These are phyloP conservation scores for Yueomyces sinensis DNA, from an alignment of 805 yeast genomes.

Conservation along the genomic window DNA sequence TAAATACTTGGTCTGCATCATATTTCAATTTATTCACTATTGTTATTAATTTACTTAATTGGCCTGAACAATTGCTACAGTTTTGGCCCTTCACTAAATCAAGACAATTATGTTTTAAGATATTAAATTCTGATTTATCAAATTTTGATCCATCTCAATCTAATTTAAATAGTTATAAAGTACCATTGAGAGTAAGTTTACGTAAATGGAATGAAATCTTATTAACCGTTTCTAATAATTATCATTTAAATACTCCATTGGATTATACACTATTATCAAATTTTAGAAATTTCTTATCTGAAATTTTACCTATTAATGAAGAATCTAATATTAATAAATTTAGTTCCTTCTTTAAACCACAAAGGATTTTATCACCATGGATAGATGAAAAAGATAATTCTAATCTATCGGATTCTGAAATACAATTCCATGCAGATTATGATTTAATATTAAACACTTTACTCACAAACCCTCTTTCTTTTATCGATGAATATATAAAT, in stretches of 20 bases:
- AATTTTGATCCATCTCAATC: constrained; percentile 6
- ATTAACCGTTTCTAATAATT: constrained; percentile 8
- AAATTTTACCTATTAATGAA: constrained; percentile 15
- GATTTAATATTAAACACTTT: constrained; percentile 9
- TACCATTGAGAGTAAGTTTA: constrained; percentile 18
- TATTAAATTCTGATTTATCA: constrained; percentile 3
- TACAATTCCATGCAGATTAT: constrained; percentile 12
- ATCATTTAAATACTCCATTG: constrained; percentile 13
- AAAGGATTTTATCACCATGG: too few relatives aligned
- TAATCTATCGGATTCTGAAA: too few relatives aligned
- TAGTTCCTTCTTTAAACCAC: constrained; percentile 8
- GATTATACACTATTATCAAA: constrained; percentile 16
- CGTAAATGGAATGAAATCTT: constrained; percentile 21
- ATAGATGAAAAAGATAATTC: too few relatives aligned
- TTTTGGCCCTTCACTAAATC: constrained; percentile 22
- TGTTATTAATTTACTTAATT: constrained; percentile 10
- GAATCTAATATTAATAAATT: constrained; percentile 21
- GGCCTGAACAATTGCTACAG: constrained; percentile 13
- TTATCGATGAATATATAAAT: constrained; percentile 1
- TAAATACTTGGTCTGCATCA: constrained; percentile 10
- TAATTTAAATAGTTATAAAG: constrained; percentile 18
- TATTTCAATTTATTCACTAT: constrained; percentile 15
- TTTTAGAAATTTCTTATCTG: constrained; percentile 15
- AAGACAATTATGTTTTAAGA: constrained; percentile 19
- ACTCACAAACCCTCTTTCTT: constrained; percentile 12